phyloP scores from a whole-genome alignment of 139 green algal species.

The Closterium sp. region DNA sequence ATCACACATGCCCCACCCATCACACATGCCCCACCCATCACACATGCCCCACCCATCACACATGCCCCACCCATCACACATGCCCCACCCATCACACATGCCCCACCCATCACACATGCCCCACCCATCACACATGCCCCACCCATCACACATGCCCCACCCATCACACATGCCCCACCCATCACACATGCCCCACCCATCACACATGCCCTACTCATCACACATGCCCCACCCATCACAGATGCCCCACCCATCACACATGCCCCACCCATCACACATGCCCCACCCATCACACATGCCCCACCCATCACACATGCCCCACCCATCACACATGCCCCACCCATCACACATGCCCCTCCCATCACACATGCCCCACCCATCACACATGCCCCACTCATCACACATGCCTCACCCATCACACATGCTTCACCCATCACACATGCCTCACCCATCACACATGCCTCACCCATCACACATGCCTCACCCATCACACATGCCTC shows the following conservation, averaged over 20 bases:
- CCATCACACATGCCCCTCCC: neutral
- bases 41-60: too few species aligned
- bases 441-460: neutral
- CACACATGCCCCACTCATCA: neutral
- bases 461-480: neutral
- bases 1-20: neutral
- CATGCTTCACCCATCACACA: neutral
- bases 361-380: too few species aligned
- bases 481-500: neutral
- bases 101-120: neutral
- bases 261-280: neutral
- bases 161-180: neutral
- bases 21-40: neutral
- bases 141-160: neutral
- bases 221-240: neutral
- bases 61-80: neutral
- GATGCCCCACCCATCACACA: neutral
- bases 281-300: neutral
- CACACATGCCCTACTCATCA: too few species aligned
- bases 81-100: neutral
- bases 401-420: neutral
- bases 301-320: neutral
- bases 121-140: neutral
- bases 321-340: neutral
- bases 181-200: neutral